Percentiles rank a stretch among this genome's conserved stretches.
These are phyloP conservation scores for Microcyclosporella mali DNA, from an alignment of 2,329 filamentous ascomycete species.

Conservation along the genomic window DNA sequence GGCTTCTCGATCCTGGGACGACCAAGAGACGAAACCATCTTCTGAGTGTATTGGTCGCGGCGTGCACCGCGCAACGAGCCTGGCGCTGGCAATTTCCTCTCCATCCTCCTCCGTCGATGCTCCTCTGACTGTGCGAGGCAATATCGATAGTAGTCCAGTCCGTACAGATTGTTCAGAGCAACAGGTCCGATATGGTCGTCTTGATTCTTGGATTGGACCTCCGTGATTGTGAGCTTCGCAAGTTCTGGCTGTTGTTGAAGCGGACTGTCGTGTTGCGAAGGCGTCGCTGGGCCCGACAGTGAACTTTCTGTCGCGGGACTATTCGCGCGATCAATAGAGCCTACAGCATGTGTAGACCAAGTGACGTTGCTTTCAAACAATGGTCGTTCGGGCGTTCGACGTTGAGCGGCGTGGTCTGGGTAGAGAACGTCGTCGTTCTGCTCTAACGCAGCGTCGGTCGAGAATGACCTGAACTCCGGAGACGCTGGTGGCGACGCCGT, in stretches of 20 bases:
- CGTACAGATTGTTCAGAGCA: conserved; percentile 12
- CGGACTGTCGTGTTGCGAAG: conserved; percentile 5
- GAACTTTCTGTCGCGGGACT: conserved; percentile 6
- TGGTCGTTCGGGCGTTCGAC: not conserved
- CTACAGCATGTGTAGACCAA: not conserved
- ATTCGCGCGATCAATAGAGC: not conserved
- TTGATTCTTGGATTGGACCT: not conserved
- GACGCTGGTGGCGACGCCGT: conserved; percentile 19
- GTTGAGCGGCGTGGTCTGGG: conserved; percentile 5
- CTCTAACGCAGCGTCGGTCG: conserved; percentile 7
- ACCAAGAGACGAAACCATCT: conserved; percentile 15
- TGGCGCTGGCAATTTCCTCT: conserved; percentile 12
- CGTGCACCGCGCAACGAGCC: conserved; percentile 1
- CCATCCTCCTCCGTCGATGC: conserved; percentile 2
- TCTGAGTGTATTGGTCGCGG: conserved; percentile 13
- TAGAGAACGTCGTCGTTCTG: conserved; percentile 18
- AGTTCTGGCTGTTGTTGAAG: conserved; percentile 1
- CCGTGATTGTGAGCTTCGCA: conserved; percentile 1
- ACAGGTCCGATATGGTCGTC: not conserved
- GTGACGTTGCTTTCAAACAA: conserved; percentile 7
- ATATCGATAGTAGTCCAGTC: conserved; percentile 14
- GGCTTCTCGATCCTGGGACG: conserved; percentile 13
- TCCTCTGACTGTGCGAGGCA: conserved; percentile 13
- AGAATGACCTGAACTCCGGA: conserved; percentile 15
- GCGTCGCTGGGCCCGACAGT: conserved; percentile 1